A percentile compares a stretch with the other conserved stretches of the same genome.
These are phyloP conservation scores for Fusarium armeniacum DNA, from an alignment of 2,329 filamentous ascomycete species.

Conservation along the genomic window DNA sequence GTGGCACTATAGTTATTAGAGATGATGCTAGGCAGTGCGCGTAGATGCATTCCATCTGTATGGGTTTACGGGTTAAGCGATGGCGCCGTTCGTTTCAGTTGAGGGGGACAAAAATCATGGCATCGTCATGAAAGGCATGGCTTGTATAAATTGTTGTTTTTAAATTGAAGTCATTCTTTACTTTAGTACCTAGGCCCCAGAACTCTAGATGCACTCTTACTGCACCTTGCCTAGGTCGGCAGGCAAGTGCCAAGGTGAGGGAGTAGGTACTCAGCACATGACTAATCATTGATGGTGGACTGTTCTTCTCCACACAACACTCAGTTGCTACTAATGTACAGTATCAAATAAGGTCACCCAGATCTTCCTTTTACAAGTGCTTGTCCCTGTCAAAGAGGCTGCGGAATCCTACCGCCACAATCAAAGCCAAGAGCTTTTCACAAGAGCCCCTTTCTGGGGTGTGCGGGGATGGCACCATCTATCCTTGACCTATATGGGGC, in stretches of 20 bases:
- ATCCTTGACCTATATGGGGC: background rate
- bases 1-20: slow-evolving; percentile 15
- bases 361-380: slow-evolving; percentile 34
- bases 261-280: background rate
- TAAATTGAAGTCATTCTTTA: background rate
- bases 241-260: background rate
- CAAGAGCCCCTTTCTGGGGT: slow-evolving; percentile 49
- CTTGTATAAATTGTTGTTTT: background rate
- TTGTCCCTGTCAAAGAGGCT: slow-evolving; percentile 45
- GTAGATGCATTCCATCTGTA: background rate
- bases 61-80: background rate
- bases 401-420: slow-evolving; percentile 51
- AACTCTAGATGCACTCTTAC: slow-evolving; percentile 1
- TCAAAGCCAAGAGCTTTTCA: slow-evolving; percentile 41
- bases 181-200: background rate
- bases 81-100: background rate
- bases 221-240: background rate
- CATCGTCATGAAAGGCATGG: background rate
- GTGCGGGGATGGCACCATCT: slow-evolving; percentile 34
- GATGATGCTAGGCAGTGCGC: background rate
- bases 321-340: background rate
- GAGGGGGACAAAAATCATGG: background rate
- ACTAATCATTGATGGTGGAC: background rate
- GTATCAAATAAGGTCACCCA: background rate
- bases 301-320: background rate